Percentiles rank a stretch among this genome's conserved stretches.
Conservation (phyloP, 2,329 filamentous ascomycete genomes). For the Curvularia eragrostidis region DNA sequence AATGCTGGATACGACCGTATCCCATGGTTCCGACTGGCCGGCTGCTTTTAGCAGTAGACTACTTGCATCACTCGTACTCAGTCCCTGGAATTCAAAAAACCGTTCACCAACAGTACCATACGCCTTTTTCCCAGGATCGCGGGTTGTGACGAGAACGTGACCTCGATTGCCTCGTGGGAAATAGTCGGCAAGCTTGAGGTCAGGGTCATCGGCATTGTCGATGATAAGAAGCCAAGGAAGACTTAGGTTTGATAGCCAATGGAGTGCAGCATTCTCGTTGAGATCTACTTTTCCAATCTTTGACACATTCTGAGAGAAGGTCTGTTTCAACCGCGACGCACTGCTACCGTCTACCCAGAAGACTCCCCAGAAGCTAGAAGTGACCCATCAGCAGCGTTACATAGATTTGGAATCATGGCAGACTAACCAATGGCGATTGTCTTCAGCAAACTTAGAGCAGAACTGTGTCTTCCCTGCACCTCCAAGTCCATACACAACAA, state of each 20-base stretch:
- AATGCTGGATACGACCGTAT: not conserved
- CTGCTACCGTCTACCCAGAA: conserved; percentile 49
- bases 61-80: conserved; percentile 27
- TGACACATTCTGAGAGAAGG: conserved; percentile 33
- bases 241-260: conserved; percentile 27
- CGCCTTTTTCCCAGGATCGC: conserved; percentile 26
- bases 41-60: conserved; percentile 34
- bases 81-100: conserved; percentile 28
- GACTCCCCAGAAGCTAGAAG: conserved; percentile 43
- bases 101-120: conserved; percentile 28
- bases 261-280: conserved; percentile 35
- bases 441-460: conserved; percentile 47
- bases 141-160: conserved; percentile 39
- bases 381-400: conserved; percentile 15
- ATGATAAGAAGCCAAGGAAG: conserved; percentile 38
- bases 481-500: conserved; percentile 45
- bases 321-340: conserved; percentile 29
- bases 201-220: conserved; percentile 40
- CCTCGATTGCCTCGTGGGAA: conserved; percentile 35
- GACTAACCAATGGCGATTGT: conserved; percentile 43
- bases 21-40: not conserved
- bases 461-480: conserved; percentile 53
- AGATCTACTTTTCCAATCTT: conserved; percentile 34
- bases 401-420: not conserved
- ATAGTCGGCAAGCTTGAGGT: conserved; percentile 22